A percentile compares a stretch with the other conserved stretches of the same genome.
Evolutionary conservation across 139 green algal genomes (phyloP).

Genomic region (Haematococcus lacustris): DNA sequence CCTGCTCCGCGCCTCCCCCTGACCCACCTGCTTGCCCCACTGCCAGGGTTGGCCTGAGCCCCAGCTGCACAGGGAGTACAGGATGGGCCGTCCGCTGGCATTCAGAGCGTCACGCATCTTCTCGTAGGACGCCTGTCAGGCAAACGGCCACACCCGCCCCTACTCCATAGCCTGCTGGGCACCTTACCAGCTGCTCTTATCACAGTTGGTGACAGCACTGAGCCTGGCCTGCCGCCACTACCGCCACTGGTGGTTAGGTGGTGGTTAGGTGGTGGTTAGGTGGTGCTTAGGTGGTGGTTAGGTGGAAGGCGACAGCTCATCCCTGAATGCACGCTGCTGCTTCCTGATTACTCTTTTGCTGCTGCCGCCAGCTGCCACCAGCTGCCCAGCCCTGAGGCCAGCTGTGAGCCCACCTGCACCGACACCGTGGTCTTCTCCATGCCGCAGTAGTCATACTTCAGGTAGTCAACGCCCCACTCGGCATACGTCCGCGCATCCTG

Average conservation of each 20-base stretch:
- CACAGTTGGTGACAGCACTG: too few species aligned
- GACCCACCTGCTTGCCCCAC: conserved; percentile 49
- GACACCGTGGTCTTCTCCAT: conserved; percentile 25
- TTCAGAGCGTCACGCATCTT: conserved; percentile 65
- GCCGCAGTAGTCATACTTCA: conserved; percentile 70
- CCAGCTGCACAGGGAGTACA: conserved; percentile 71
- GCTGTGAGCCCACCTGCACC: conserved; percentile 8
- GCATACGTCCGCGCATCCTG: conserved; percentile 64
- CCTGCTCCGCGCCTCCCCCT: too few species aligned
- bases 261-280: too few species aligned
- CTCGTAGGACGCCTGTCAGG: conserved; percentile 28
- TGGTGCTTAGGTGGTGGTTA: too few species aligned
- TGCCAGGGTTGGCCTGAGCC: conserved; percentile 55
- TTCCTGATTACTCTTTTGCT: too few species aligned
- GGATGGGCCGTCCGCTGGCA: conserved; percentile 52
- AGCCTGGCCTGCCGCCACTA: too few species aligned
- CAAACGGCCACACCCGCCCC: conserved; percentile 1
- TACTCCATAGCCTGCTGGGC: too few species aligned
- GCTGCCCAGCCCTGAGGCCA: background rate
- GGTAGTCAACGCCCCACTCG: conserved; percentile 65
- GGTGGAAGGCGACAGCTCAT: too few species aligned
- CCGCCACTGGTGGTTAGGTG: too few species aligned
- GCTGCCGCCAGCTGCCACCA: too few species aligned
- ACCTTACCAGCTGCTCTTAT: too few species aligned
- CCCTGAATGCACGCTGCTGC: background rate